Percentiles rank a stretch among this genome's conserved stretches.
Evolutionary conservation across 2,329 filamentous ascomycete species (phyloP).

Genomic region (Verticillium tricorpus): DNA sequence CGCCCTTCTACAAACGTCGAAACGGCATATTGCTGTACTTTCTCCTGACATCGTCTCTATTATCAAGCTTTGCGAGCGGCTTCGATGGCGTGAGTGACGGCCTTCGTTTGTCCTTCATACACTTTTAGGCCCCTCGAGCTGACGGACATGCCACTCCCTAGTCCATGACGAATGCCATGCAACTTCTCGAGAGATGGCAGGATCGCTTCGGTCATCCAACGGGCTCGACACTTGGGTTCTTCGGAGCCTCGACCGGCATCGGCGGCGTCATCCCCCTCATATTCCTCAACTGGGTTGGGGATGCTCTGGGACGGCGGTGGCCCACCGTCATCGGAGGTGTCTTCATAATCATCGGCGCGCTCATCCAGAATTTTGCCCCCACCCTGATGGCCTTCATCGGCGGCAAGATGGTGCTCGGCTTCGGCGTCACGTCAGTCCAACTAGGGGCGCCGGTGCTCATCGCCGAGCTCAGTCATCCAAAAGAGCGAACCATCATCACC

Average conservation of each 20-base stretch:
- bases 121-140: background rate
- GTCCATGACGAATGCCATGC: conserved; percentile 36
- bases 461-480: conserved; percentile 36
- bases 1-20: conserved; percentile 30
- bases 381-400: conserved; percentile 32
- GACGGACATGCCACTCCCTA: conserved; percentile 4
- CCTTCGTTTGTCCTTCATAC: background rate
- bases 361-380: conserved; percentile 29
- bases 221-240: conserved; percentile 32
- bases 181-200: conserved; percentile 31
- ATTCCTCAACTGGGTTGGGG: conserved; percentile 28
- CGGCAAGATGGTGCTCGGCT: conserved; percentile 31
- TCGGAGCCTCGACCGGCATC: conserved; percentile 33
- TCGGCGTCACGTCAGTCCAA: conserved; percentile 31
- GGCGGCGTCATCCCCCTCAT: conserved; percentile 33
- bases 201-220: conserved; percentile 30
- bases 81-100: conserved; percentile 32
- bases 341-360: conserved; percentile 31
- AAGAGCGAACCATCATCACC: conserved; percentile 31
- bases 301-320: conserved; percentile 26
- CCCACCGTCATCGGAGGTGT: conserved; percentile 31
- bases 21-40: conserved; percentile 39
- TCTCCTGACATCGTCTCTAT: conserved; percentile 34
- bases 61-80: conserved; percentile 35
- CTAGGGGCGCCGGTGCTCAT: conserved; percentile 38